phyloP scores from a whole-genome alignment of 148 eudicot genomes.

The Amaranthus cruentus region DNA sequence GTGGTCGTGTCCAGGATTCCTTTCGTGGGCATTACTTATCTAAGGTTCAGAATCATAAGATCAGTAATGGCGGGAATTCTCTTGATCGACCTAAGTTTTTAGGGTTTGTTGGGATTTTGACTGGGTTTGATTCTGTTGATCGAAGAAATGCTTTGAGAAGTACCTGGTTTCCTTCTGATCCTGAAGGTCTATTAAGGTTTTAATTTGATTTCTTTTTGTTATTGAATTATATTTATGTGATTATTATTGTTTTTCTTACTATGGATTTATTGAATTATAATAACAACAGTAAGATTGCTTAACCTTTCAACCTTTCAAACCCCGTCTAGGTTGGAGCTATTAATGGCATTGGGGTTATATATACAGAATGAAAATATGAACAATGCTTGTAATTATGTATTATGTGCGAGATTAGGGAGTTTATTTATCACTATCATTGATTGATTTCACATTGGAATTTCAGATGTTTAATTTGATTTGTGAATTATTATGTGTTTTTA shows the following conservation, averaged over 20 bases:
- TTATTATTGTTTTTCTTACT: not conserved
- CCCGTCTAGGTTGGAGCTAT: too few relatives aligned
- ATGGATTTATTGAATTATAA: too few relatives aligned
- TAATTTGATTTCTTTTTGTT: not conserved
- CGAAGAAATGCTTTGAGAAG: constrained; percentile 45
- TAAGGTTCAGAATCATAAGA: constrained; percentile 15
- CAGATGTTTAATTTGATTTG: not conserved
- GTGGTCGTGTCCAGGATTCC: constrained; percentile 44
- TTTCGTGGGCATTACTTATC: constrained; percentile 39
- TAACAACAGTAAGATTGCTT: too few relatives aligned
- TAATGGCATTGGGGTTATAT: too few relatives aligned
- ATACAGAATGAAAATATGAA: too few relatives aligned
- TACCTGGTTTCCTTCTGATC: constrained; percentile 67
- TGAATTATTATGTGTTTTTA: too few relatives aligned
- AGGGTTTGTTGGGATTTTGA: constrained; percentile 65
- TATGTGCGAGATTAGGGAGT: too few relatives aligned
- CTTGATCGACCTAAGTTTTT: constrained; percentile 46
- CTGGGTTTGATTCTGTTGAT: constrained; percentile 37
- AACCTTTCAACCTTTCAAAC: too few relatives aligned
- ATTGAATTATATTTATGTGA: not conserved
- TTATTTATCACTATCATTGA: not conserved
- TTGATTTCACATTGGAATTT: not conserved
- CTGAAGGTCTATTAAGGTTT: constrained; percentile 50
- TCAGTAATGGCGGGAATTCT: constrained; percentile 3
- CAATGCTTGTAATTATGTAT: too few relatives aligned